Evolutionary conservation across 192 early-diverging fungal genomes (phyloP), one percentile per base, ranked within the genome.

Genomic region (Backusella circina): DNA sequence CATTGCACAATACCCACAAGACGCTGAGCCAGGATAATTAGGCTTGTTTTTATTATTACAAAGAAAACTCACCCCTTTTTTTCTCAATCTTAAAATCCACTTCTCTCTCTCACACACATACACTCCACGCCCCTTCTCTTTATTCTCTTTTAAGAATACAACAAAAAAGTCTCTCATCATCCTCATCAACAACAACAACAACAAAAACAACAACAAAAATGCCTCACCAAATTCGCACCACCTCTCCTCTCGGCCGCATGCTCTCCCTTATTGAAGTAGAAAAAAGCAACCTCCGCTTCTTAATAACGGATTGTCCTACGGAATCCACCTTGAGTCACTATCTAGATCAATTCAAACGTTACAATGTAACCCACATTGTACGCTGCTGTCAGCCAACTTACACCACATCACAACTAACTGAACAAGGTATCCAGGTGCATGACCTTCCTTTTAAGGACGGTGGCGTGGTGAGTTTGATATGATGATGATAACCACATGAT

Each of bases 281-380:
- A 18, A 76, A 79, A 80, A 77, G 75, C 31, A 80, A 83, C 67
- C 83, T 95, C 71, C 89, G 93, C 12, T 98, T 98, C 78, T 84
- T 98, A 57, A 95, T 98, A 78, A 90, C 96, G 73, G 96, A 98
- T 79, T 97, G 96, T 71, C 96, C 96, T 6, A 95, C 94, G 13
- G 89, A 91, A 73, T 88, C 89, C 51, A 95, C 91, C 6, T 82
- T 98, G 13, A 85, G 88, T 4, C 85, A 88, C 37, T 96, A 95
- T 75, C 71, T 96, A 26, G 85, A 83, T 15, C 91, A 95, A 75
- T 86, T 96, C 79, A 87, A 87, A 47, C 80, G 86, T 21, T 82
- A 90, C 67, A 87, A 91, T 74, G 95, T 96, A 12, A 93, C 92
- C 6, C 92, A 95, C 65, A 91, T 98, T 13, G 95, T 98, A 4